Conservation (phyloP, 2,329 filamentous ascomycete genomes). For the Rutstroemia sp. region DNA sequence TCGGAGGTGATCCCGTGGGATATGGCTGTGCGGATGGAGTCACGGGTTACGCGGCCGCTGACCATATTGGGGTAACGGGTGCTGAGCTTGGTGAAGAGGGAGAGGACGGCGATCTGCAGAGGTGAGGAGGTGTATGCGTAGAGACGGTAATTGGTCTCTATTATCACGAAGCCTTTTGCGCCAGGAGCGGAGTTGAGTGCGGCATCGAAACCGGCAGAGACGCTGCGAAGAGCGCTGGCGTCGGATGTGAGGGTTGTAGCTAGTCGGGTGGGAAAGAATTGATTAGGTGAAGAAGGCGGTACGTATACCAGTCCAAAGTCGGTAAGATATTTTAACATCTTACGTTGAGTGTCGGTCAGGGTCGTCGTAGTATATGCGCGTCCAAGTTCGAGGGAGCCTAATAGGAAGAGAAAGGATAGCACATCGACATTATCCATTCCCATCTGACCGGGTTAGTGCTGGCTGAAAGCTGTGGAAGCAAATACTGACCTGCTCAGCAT, state of each 20-base stretch:
- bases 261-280: conserved; percentile 85
- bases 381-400: conserved; percentile 87
- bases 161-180: conserved; percentile 76
- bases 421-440: conserved; percentile 87
- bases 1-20: conserved; percentile 86
- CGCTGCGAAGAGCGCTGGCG: conserved; percentile 60
- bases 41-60: conserved; percentile 81
- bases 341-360: conserved; percentile 70
- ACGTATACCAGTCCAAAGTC: conserved; percentile 91
- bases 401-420: conserved; percentile 90
- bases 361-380: conserved; percentile 83
- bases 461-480: neutral
- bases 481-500: conserved; percentile 54
- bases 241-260: conserved; percentile 85
- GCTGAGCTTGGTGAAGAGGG: conserved; percentile 79
- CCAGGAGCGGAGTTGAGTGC: conserved; percentile 43
- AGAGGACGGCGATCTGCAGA: conserved; percentile 88
- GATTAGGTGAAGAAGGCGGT: conserved; percentile 46
- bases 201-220: conserved; percentile 60
- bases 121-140: conserved; percentile 96
- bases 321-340: conserved; percentile 83
- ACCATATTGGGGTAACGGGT: conserved; percentile 94
- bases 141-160: conserved; percentile 96
- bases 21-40: conserved; percentile 82
- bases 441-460: conserved; percentile 22